Base-by-base conservation (phyloP, 192 early-diverging fungal species). In the Paraglomus occultum region DNA sequence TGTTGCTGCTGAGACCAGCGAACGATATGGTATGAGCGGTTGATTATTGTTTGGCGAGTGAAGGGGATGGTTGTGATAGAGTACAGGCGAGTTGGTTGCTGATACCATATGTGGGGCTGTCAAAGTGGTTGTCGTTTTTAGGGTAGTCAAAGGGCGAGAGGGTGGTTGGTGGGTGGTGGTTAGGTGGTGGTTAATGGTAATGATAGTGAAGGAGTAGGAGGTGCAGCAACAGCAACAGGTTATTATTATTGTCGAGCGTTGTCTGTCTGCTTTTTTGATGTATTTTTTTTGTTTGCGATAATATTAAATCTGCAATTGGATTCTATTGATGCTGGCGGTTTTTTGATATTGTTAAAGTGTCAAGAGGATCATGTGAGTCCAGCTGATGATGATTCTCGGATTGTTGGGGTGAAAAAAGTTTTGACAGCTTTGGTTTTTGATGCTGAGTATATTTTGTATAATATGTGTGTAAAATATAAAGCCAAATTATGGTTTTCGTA, bases 1-100 rank as follows among this genome's bases (percentile, higher is more conserved):
- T 12, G 48, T 60, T 53, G 76, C 55, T 17, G 67, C 67, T 50
- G 11, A 15, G 11, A 50, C 17, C 11, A 50, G 17, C 12, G 11
- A 15, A 17, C 11, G 17, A 15, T 50, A 15, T 12, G 11, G 11
- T 12, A 15, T 12, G 11, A 50, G 11, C 49, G 11, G 11, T 12
- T 50, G 49, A 15, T 50, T 15, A 50, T 12, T 50, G 11, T 50
- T 50, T 12, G 17, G 62, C 62, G 11, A 48, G n/a, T 47, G 62
- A 38, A 49, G 40, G 18, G 17, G n/a, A 10, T 5, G 62, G 31
- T 23, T 43, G n/a, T 48, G 20, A 65, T 40, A 50, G 64, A 20
- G 49, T 20, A 63, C 61, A 20, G 3, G 10, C 61, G 54, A 31
- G 17, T 57, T 57, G 10, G 20, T 31, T 20, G 20, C 11, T 17